Evolutionary conservation across 306 rosid genomes (phyloP), one percentile per base, ranked within the genome.

Genomic region (Prosopis cineraria): DNA sequence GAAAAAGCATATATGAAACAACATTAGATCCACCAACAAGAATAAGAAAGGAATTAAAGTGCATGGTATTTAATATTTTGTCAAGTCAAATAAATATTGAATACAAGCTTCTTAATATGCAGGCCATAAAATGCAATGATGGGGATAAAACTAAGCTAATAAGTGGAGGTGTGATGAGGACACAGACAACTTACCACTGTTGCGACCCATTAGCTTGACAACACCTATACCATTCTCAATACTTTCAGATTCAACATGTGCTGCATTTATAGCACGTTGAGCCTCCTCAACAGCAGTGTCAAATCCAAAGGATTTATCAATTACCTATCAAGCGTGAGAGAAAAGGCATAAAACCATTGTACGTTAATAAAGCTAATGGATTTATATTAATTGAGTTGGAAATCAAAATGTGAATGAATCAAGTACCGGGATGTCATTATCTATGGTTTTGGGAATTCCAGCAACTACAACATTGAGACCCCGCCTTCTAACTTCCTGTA

Each of bases 221-320:
- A 95, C 86, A 62, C 98, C 99, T 64, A 95, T 87, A 75, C 99
- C 90, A 84, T 93, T 95, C 85, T 95, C 99, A 79, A 90, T 27
- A 77, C 99, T 95, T 79, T 78, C 89, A 60, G 98, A 81, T 86
- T 95, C 99, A 74, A 95, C 99, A 79, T 93, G 99, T 55, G 97
- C 99, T 41, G 99, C 99, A 77, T 95, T 95, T 48, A 95, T 95
- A 8, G 99, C 99, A 67, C 99, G 97, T 78, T 95, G 99, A 59
- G 99, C 99, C 90, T 95, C 99, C 90, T 95, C 99, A 77, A 95
- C 99, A 39, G 99, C 98, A 27, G 98, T 85, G 88, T 95, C 99
- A 88, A 95, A 95, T 39, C 99, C 99, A 62, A 95, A 95, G 70
- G 99, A 88, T 82, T 69, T 95, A 80, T 95, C 99, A 60, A 95